These are phyloP conservation scores for Podospora didyma DNA, from an alignment of 495 filamentous ascomycete species.

Conservation along the genomic window DNA sequence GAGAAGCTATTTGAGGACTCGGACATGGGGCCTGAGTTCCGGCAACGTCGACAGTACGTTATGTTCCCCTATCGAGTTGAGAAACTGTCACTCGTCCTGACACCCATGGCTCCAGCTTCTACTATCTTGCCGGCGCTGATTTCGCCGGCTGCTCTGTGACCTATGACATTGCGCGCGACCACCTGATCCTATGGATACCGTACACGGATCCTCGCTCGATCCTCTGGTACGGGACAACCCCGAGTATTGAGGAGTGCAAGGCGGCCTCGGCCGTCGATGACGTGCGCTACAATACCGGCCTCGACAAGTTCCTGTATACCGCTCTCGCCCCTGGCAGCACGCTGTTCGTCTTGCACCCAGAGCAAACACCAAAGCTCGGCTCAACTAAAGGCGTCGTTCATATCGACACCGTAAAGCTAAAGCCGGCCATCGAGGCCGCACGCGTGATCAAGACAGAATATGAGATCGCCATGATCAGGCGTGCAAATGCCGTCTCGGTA, in stretches of 20 bases:
- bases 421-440: slow-evolving; percentile 65
- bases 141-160: slow-evolving; percentile 59
- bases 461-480: slow-evolving; percentile 73
- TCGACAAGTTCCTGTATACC: slow-evolving; percentile 30
- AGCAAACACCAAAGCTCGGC: slow-evolving; percentile 38
- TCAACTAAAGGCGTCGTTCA: slow-evolving; percentile 28
- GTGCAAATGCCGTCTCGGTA: slow-evolving; percentile 69
- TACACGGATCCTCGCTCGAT: slow-evolving; percentile 50
- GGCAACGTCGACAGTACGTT: slow-evolving; percentile 59
- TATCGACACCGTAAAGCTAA: slow-evolving; percentile 45
- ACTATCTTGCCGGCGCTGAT: slow-evolving; percentile 60
- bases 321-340: slow-evolving; percentile 27
- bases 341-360: slow-evolving; percentile 39
- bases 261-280: slow-evolving; percentile 51
- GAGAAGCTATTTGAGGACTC: slow-evolving; percentile 53
- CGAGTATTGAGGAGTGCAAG: slow-evolving; percentile 46
- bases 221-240: slow-evolving; percentile 59
- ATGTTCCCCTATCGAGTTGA: neutral
- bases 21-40: slow-evolving; percentile 55
- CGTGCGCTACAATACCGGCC: slow-evolving; percentile 36
- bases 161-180: slow-evolving; percentile 57
- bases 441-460: slow-evolving; percentile 76
- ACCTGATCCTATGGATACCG: slow-evolving; percentile 58
- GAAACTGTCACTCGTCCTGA: neutral
- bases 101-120: slow-evolving; percentile 44